Evolutionary conservation across 352 stramenopile genomes (phyloP), one percentile per base, ranked within the genome.

Genomic region (Globisporangium alternatum): DNA sequence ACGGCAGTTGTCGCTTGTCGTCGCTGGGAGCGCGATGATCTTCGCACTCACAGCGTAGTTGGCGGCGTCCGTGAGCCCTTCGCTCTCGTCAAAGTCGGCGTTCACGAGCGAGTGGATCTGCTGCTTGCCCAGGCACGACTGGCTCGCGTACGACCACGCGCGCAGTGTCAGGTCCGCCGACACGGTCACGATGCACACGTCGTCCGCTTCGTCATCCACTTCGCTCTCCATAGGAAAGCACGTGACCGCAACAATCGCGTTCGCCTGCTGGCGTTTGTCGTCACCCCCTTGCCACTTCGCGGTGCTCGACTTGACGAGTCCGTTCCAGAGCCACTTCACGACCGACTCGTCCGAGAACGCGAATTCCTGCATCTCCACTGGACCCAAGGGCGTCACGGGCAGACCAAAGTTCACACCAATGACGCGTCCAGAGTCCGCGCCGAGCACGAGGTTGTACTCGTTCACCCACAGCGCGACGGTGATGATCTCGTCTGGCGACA

Each of bases 361-460:
- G 59, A 91, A 90, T 70, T 89, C 79, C 61, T 88, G 80, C 61
- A 84, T 68, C 30, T 78, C 76, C 3, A 70, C 68, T 13, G 55
- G 54, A 2, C 57, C 37, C 2, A 58, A 47, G 0, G 67, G 56
- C 1, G 80, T 65, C 19, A 64, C 64, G 0, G 84, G 82, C 0
- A 90, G 68, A 3, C 81, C 82, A 60, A 90, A 89, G 45, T 92
- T 92, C 35, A 92, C 78, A 13, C 80, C 84, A 3, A 93, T 48
- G 15, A 91, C 76, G 25, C 78, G 78, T 0, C 84, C 84, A 0
- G 70, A 53, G 66, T 91, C 81, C 2, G 78, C 86, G 12, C 80
- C 81, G 22, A 93, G 55, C 21, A 90, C 78, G 21, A 90, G 35
- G 56, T 93, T 91, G 65, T 85, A 90, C 68, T 91, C 84, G 53